Percentiles rank a stretch among this genome's conserved stretches.
Evolutionary conservation across 192 early-diverging fungal genomes (phyloP).

Genomic region (Chytriomyces sp.): DNA sequence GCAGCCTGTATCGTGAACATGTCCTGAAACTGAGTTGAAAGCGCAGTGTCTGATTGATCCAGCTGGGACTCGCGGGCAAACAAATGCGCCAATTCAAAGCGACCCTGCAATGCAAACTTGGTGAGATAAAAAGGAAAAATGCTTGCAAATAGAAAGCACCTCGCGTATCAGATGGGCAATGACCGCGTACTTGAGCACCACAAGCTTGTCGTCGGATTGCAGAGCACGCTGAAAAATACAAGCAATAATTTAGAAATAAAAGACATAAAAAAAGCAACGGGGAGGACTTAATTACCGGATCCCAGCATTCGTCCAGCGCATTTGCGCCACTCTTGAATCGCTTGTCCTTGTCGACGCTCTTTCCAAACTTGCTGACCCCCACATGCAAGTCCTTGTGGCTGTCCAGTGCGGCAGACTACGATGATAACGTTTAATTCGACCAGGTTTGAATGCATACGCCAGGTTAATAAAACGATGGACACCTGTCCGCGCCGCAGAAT

Average conservation of each 20-base stretch:
- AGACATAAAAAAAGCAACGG: no score
- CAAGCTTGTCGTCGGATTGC: slow-evolving; percentile 67
- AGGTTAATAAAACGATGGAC: neutral
- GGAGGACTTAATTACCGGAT: slow-evolving; percentile 45
- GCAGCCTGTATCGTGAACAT: slow-evolving; percentile 80
- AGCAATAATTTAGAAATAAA: no score
- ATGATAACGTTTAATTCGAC: no score
- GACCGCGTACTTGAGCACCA: slow-evolving; percentile 62
- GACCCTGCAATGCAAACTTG: slow-evolving; percentile 69
- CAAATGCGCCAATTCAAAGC: slow-evolving; percentile 76
- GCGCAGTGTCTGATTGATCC: slow-evolving; percentile 36
- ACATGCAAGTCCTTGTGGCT: slow-evolving; percentile 35
- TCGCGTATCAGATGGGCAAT: slow-evolving; percentile 80
- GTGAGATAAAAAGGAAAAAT: slow-evolving; percentile 44
- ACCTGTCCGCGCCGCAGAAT: neutral
- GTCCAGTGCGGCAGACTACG: slow-evolving; percentile 12
- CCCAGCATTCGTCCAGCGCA: slow-evolving; percentile 47
- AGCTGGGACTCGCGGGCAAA: slow-evolving; percentile 59
- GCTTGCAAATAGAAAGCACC: neutral
- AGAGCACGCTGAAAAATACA: slow-evolving; percentile 62
- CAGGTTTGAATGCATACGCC: neutral
- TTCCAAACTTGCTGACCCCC: slow-evolving; percentile 32
- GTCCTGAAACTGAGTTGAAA: slow-evolving; percentile 70
- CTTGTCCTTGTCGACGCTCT: slow-evolving; percentile 45
- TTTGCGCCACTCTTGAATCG: slow-evolving; percentile 30